Percentiles rank a stretch among this genome's conserved stretches.
Conservation (phyloP, 495 filamentous ascomycete species). For the Neurospora intermedia region DNA sequence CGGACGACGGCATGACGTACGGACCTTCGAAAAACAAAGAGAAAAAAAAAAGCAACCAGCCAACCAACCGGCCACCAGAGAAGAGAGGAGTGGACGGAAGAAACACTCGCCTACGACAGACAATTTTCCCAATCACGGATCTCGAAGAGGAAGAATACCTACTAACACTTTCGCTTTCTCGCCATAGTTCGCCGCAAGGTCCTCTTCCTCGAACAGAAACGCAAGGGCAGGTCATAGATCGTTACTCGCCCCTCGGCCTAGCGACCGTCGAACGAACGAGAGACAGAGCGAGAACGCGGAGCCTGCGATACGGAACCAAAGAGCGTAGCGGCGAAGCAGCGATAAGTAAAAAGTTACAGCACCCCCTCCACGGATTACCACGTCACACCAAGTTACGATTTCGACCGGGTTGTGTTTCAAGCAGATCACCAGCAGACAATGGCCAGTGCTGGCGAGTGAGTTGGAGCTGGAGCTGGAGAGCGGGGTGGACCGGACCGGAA, state of each 20-base stretch:
- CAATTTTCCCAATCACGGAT: too few relatives aligned
- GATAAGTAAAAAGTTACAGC: background rate
- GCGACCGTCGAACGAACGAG: background rate
- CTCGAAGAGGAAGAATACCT: background rate
- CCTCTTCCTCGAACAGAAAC: constrained; percentile 84
- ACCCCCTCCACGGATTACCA: background rate
- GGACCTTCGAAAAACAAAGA: background rate
- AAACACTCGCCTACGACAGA: background rate
- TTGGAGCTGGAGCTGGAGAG: background rate
- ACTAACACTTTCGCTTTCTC: background rate
- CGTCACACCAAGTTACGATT: background rate
- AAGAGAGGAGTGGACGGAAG: background rate
- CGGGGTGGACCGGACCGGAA: background rate
- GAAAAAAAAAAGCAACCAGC: background rate
- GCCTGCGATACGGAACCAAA: background rate
- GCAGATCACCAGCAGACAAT: background rate
- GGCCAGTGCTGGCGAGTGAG: background rate
- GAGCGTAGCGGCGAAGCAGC: background rate
- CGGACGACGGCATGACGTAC: background rate
- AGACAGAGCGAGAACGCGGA: background rate
- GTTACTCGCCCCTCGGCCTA: background rate
- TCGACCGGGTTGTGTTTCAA: background rate
- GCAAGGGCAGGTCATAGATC: constrained; percentile 28
- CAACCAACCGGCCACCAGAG: background rate
- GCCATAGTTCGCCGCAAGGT: constrained; percentile 70